These are phyloP conservation scores for Ottelia alismoides DNA, from an alignment of 106 monocot genomes.

Conservation along the genomic window DNA sequence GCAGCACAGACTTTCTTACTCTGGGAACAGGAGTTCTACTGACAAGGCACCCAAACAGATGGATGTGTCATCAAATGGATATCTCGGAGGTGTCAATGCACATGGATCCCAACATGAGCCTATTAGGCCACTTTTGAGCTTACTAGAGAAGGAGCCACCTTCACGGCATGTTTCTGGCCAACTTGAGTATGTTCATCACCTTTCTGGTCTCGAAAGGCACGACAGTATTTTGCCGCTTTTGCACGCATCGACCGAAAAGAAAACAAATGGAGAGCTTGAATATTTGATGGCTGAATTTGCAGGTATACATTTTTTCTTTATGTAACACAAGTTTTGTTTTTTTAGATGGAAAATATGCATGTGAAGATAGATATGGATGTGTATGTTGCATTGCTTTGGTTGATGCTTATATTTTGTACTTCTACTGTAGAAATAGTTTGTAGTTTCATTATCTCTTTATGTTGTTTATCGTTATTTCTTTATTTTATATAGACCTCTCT, in stretches of 20 bases:
- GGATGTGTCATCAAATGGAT: conserved; percentile 41
- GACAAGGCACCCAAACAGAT: conserved; percentile 55
- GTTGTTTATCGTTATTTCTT: too few relatives aligned
- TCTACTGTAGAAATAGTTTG: too few relatives aligned
- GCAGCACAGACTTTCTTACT: conserved; percentile 32
- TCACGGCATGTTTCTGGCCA: conserved; percentile 91
- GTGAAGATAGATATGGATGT: too few relatives aligned
- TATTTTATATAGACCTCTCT: too few relatives aligned
- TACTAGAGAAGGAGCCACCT: conserved; percentile 89
- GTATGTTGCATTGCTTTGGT: too few relatives aligned
- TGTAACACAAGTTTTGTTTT: background rate
- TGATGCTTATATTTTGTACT: too few relatives aligned
- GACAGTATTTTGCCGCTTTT: conserved; percentile 91
- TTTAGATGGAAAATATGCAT: too few relatives aligned
- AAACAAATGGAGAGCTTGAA: conserved; percentile 90
- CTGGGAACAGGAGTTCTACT: conserved; percentile 53
- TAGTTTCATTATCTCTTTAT: too few relatives aligned
- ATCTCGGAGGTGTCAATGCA: conserved; percentile 13
- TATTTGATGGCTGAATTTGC: conserved; percentile 92
- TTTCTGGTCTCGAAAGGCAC: conserved; percentile 73
- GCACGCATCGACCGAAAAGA: conserved; percentile 80
- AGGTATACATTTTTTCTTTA: conserved; percentile 27
- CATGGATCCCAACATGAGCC: conserved; percentile 39
- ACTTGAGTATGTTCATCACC: conserved; percentile 79
- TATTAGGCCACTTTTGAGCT: conserved; percentile 72